A percentile compares a stretch with the other conserved stretches of the same genome.
These are phyloP conservation scores for Nothopassalora personata DNA, from an alignment of 2,329 filamentous ascomycete genomes.

Conservation along the genomic window DNA sequence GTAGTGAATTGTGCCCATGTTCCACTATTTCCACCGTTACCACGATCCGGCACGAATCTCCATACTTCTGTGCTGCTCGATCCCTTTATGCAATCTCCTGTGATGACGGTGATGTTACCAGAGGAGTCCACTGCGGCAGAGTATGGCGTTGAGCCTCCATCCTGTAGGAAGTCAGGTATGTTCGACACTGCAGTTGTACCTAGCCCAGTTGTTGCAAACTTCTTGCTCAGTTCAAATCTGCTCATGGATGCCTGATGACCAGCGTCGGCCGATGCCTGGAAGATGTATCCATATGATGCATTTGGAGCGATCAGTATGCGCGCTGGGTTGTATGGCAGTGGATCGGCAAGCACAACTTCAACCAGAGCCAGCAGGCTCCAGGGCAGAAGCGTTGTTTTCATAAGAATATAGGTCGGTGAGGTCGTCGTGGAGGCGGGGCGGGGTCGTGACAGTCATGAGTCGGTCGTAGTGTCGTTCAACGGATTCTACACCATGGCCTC, in stretches of 20 bases:
- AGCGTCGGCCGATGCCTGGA: constrained; percentile 51
- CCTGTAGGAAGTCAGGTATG: constrained; percentile 58
- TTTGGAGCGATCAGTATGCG: constrained; percentile 57
- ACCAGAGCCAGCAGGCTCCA: constrained; percentile 27
- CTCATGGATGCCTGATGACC: constrained; percentile 52
- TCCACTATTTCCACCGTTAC: constrained; percentile 44
- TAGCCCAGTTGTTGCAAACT: constrained; percentile 46
- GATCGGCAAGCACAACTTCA: constrained; percentile 12
- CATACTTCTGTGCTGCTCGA: constrained; percentile 56
- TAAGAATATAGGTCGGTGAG: constrained; percentile 12
- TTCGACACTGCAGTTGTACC: constrained; percentile 48
- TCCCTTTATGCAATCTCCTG: constrained; percentile 62
- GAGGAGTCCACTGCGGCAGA: constrained; percentile 59
- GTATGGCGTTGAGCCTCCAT: constrained; percentile 53
- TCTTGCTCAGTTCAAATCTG: constrained; percentile 60
- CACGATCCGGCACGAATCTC: constrained; percentile 54
- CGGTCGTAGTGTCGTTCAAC: constrained; percentile 1
- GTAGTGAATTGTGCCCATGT: constrained; percentile 45
- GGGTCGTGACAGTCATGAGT: constrained; percentile 8
- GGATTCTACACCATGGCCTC: constrained; percentile 15
- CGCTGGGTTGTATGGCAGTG: constrained; percentile 71
- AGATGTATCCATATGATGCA: constrained; percentile 61
- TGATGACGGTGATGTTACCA: constrained; percentile 67
- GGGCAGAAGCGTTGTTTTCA: constrained; percentile 11
- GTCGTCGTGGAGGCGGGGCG: constrained; percentile 1